A percentile compares a stretch with the other conserved stretches of the same genome.
Conservation (phyloP, 768 basidiomycete genomes). For the Xanthoconium purpureum region DNA sequence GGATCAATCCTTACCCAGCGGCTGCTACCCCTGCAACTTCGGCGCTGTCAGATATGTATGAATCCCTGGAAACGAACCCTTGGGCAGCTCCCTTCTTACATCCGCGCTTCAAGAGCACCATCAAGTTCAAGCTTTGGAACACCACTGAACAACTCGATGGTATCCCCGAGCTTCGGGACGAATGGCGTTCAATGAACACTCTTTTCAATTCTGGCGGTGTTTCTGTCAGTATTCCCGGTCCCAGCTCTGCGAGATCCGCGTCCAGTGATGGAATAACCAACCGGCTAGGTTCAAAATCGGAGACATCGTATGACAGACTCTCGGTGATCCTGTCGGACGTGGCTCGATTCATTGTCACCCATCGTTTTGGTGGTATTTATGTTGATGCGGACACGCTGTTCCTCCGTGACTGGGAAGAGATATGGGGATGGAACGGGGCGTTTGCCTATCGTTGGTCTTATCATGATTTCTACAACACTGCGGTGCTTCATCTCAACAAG, state of each 20-base stretch:
- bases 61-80: constrained; percentile 70
- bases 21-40: constrained; percentile 83
- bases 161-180: constrained; percentile 81
- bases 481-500: constrained; percentile 92
- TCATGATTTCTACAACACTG: constrained; percentile 89
- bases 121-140: constrained; percentile 98
- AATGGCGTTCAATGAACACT: constrained; percentile 71
- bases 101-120: constrained; percentile 83
- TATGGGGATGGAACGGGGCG: constrained; percentile 95
- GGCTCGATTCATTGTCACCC: constrained; percentile 93
- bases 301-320: constrained; percentile 75
- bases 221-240: constrained; percentile 56
- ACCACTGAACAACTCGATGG: constrained; percentile 96
- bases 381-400: constrained; percentile 96
- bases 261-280: constrained; percentile 43
- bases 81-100: constrained; percentile 96
- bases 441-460: constrained; percentile 97
- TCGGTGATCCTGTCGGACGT: constrained; percentile 95
- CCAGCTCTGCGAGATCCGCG: constrained; percentile 15
- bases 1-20: constrained; percentile 95
- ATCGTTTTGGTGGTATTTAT: constrained; percentile 90
- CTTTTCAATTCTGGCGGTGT: constrained; percentile 88
- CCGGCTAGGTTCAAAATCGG: constrained; percentile 55
- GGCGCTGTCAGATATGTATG: constrained; percentile 80
- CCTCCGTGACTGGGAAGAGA: constrained; percentile 95